A percentile compares a stretch with the other conserved stretches of the same genome.
Conservation (phyloP, 2,329 filamentous ascomycete genomes). For the Diaporthe velutina region DNA sequence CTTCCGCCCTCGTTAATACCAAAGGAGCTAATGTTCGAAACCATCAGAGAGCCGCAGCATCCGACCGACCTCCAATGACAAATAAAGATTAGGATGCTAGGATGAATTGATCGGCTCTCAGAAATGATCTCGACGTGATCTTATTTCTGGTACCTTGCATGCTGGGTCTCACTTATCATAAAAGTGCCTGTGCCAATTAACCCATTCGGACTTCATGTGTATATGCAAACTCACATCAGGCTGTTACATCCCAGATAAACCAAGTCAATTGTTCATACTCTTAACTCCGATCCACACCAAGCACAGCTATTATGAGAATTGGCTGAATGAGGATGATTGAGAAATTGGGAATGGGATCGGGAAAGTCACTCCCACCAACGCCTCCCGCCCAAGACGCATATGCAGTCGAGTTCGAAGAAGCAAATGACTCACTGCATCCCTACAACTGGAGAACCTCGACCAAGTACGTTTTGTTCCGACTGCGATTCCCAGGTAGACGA, state of each 20-base stretch:
- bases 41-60: constrained; percentile 6
- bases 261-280: not conserved
- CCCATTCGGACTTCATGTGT: too few species aligned
- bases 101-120: not conserved
- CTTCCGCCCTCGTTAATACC: not conserved
- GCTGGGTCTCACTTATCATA: not conserved
- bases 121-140: not conserved
- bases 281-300: not conserved
- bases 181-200: not conserved
- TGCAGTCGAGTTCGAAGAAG: constrained; percentile 68
- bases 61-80: not conserved
- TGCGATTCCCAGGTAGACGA: too few species aligned
- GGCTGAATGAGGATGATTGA: not conserved
- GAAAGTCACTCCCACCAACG: constrained; percentile 68
- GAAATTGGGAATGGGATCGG: constrained; percentile 54
- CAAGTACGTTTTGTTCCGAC: constrained; percentile 50
- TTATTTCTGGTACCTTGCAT: not conserved
- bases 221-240: not conserved
- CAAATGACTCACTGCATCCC: constrained; percentile 62
- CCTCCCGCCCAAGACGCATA: constrained; percentile 70
- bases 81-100: not conserved
- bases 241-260: not conserved
- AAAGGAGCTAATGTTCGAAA: not conserved
- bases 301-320: too few species aligned
- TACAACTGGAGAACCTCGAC: constrained; percentile 62